A percentile compares a stretch with the other conserved stretches of the same genome.
These are phyloP conservation scores for Lophiostoma macrostomum DNA, from an alignment of 495 filamentous ascomycete species.

Conservation along the genomic window DNA sequence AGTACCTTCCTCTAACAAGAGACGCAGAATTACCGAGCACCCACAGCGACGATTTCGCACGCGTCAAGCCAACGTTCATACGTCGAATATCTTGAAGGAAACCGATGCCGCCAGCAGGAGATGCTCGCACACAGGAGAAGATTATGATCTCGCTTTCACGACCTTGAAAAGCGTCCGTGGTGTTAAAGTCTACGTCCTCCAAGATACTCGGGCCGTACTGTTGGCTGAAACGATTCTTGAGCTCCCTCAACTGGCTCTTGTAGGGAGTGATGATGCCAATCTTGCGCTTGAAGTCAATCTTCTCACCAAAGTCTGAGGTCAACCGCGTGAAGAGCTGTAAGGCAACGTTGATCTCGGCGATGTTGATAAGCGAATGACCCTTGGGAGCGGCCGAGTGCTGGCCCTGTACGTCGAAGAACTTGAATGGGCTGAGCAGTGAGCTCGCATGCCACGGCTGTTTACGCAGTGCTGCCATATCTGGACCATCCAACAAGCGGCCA, in stretches of 20 bases:
- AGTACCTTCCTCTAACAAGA: constrained; percentile 82
- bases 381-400: constrained; percentile 71
- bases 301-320: constrained; percentile 61
- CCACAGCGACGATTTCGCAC: constrained; percentile 93
- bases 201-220: constrained; percentile 72
- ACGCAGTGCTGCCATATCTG: constrained; percentile 72
- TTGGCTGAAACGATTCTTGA: constrained; percentile 67
- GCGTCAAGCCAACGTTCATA: constrained; percentile 98
- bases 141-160: constrained; percentile 97
- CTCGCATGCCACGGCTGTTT: constrained; percentile 80
- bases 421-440: constrained; percentile 78
- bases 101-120: constrained; percentile 83
- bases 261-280: constrained; percentile 97
- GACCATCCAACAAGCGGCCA: constrained; percentile 76
- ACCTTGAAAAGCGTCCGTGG: constrained; percentile 96
- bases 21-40: constrained; percentile 88
- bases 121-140: constrained; percentile 95
- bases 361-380: constrained; percentile 87
- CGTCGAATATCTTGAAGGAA: constrained; percentile 97
- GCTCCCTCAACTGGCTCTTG: constrained; percentile 81
- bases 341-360: constrained; percentile 78
- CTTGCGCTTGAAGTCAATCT: constrained; percentile 70
- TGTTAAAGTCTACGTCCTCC: constrained; percentile 89
- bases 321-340: constrained; percentile 79
- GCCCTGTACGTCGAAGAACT: constrained; percentile 96